Base-by-base conservation (phyloP, 1,284 basidiomycete species). In the Moniliophthora roreri region DNA sequence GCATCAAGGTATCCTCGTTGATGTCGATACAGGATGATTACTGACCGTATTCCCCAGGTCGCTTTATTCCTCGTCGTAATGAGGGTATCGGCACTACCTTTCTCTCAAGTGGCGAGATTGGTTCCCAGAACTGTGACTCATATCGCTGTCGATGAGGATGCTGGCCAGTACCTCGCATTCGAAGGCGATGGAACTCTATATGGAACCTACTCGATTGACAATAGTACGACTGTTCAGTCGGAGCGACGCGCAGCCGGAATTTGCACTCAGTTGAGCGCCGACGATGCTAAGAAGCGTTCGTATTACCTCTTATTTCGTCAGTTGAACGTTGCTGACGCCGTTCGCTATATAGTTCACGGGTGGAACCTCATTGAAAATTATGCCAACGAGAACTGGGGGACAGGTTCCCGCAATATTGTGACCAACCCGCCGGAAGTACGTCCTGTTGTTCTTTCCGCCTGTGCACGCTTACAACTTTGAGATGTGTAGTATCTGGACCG, bases 311-410 rank as follows among this genome's bases (percentile, higher is more conserved):
- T 32, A 32, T 11, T 38, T n/a, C n/a, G n/a, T n/a, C n/a, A n/a
- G n/a, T n/a, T n/a, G n/a, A n/a, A n/a, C n/a, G n/a, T n/a, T n/a
- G n/a, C n/a, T n/a, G n/a, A n/a, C n/a, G n/a, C n/a, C n/a, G n/a
- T n/a, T n/a, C n/a, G n/a, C n/a, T n/a, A 1, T 4, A 23, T n/a
- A 51, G 50, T 51, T 21, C 54, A 50, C 8, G 56, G 56, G 11
- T 58, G 56, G 56, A n/a, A 23, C 13, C 44, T 15, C 5, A 46
- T 58, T 10, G 26, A 36, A 13, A 23, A 46, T 24, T 50, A 55
- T 11, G 56, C 56, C 11, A 38, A 55, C 20, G 38, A 48, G 4
- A 55, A 50, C 38, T 58, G 53, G 53, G 56, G 56, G 2, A 51
- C 23, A n/a, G 53, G 53, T 1, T 42, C 39, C 15, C 41, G 51